Evolutionary conservation across 2,329 filamentous ascomycete genomes (phyloP), one percentile per base, ranked within the genome.

Genomic region (Rhinocladiella similis): DNA sequence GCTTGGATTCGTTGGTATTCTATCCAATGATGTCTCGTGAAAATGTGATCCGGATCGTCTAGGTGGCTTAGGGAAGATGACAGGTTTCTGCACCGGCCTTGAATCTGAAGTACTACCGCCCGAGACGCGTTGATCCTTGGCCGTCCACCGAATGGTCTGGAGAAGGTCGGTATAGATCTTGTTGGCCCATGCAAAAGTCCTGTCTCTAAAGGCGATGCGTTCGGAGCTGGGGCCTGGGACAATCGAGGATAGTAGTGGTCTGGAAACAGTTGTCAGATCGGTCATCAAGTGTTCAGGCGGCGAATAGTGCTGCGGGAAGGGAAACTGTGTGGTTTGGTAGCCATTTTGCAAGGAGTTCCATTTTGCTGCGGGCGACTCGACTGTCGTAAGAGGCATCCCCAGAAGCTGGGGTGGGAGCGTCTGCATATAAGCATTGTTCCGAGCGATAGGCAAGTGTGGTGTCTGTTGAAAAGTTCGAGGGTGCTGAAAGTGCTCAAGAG

Each of bases 161-260:
- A 92, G 74, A 6, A 93, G 78, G 61, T 90, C 86, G 47, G 88
- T 77, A 70, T 92, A 92, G 29, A 86, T 82, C 62, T 80, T 80
- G 68, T 91, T 86, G n/a, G 88, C 89, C 73, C 85, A 86, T 13
- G 81, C 77, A 20, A 91, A 73, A 2, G 83, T 83, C 61, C 84
- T 87, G 61, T 91, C 88, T 62, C 84, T 86, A 67, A 90, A 90
- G 16, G 63, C 63, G 19, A 65, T 60, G 14, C 53, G 56, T 18
- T 66, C 63, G 16, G 64, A 62, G 19, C 57, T 50, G 12, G 59
- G 53, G 3, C 53, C 58, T 6, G 63, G 62, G 14, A 49, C 47
- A 12, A 65, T 52, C n/a, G 59, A 55, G 18, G 25, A 42, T 14
- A 56, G 20, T 14, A 22, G 25, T 19, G 59, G 53, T 42, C 54